Evolutionary conservation across 2,329 filamentous ascomycete species (phyloP), one percentile per base, ranked within the genome.

Genomic region (Fusarium paranaense): DNA sequence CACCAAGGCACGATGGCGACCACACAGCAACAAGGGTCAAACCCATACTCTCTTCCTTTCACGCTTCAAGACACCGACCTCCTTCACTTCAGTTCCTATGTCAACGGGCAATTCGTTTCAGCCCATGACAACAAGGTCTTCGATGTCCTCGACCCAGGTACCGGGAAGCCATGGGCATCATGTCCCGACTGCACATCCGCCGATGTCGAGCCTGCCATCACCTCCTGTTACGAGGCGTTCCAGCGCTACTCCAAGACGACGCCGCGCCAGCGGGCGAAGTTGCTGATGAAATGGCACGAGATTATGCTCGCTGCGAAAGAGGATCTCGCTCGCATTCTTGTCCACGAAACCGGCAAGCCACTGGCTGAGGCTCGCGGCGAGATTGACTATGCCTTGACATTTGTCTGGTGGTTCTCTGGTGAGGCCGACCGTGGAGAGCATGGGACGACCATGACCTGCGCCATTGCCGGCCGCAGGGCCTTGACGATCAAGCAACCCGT

Each of bases 401-500:
- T 90, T 76, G 84, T 85, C 3, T 88, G 87, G 83, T 91, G 88
- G 88, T 90, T 90, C 71, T 82, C 86, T 4, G 85, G 85, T 50
- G 86, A 88, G 77, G 85, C 86, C 82, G 54, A 73, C 20, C 57
- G 71, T 18, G 67, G 69, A 8, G 9, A 13, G n/a, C 91, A 78
- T 85, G 93, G 93, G 22, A 87, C 87, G 0, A 87, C 92, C 5
- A 88, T 90, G 59, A 85, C 86, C 2, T 88, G 91, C 1, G 85
- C 92, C 0, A 83, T 89, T 0, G 90, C 93, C 0, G 90, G 90
- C 35, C 86, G 93, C 7, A 86, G 93, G 14, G 87, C 92, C 13
- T 89, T 95, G 75, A 93, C 91, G 0, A 88, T 95, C 77, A 95
- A 95, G 67, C 81, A 83, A 64, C 82, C 82, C 11, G 65, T 83